Percentiles rank a stretch among this genome's conserved stretches.
phyloP scores from a whole-genome alignment of 1,284 basidiomycete genomes.

The Clitocybe nebularis region DNA sequence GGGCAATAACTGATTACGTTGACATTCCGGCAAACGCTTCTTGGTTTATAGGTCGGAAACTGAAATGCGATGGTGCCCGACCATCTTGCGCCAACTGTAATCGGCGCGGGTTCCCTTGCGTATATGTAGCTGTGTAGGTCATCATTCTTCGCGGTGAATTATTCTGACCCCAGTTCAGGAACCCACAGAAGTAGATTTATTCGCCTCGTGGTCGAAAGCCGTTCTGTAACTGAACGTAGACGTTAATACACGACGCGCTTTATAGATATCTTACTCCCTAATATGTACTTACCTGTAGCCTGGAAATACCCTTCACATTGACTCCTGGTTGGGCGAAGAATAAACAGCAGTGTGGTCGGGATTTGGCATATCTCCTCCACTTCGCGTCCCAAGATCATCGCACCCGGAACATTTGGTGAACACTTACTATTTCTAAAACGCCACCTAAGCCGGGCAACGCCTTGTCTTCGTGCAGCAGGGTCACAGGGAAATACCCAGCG shows the following conservation, averaged over 20 bases:
- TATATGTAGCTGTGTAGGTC: conserved; percentile 52
- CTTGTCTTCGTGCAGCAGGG: conserved; percentile 8
- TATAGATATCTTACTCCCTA: conserved; percentile 3
- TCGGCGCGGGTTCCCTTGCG: conserved; percentile 43
- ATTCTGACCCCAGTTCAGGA: conserved; percentile 7
- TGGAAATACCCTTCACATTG: no score
- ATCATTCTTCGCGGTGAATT: neutral
- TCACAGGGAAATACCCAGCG: conserved; percentile 8
- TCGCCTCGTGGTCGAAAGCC: neutral
- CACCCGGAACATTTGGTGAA: neutral
- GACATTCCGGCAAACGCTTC: neutral
- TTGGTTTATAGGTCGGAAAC: conserved; percentile 42
- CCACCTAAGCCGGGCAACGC: conserved; percentile 3
- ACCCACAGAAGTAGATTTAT: conserved; percentile 9
- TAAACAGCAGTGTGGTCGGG: no score
- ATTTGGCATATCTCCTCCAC: neutral
- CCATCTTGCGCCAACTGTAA: conserved; percentile 55
- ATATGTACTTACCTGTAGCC: neutral
- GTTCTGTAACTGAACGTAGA: neutral
- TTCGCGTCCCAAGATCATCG: neutral
- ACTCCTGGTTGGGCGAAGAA: no score
- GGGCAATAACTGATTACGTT: no score
- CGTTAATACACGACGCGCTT: neutral
- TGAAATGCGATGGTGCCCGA: conserved; percentile 55
- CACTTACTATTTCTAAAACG: conserved; percentile 1